Conservation (phyloP, 1,139 yeast species). For the Debaryomyces subglobosus region DNA sequence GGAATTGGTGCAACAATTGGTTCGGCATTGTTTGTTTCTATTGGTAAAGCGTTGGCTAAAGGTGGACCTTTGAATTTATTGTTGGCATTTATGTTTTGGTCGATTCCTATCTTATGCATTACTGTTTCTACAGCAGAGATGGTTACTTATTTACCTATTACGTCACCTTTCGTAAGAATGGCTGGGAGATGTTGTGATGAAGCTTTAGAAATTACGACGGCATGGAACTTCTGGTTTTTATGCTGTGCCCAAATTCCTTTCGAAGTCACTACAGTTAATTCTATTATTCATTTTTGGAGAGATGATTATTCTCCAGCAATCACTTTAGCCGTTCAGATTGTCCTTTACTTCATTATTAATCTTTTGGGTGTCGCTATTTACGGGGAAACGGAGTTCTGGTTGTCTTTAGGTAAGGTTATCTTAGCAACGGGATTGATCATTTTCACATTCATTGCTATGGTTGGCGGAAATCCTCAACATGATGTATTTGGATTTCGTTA, state of each 20-base stretch:
- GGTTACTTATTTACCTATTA: conserved; percentile 76
- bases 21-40: conserved; percentile 46
- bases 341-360: conserved; percentile 58
- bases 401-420: conserved; percentile 54
- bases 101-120: conserved; percentile 56
- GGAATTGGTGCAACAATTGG: conserved; percentile 57
- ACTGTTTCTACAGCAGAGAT: conserved; percentile 77
- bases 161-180: conserved; percentile 56
- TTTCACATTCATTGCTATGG: conserved; percentile 24
- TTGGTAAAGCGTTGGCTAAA: conserved; percentile 41
- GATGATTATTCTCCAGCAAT: conserved; percentile 65
- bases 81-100: conserved; percentile 44
- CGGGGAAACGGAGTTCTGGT: conserved; percentile 68
- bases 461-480: conserved; percentile 26
- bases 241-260: conserved; percentile 77
- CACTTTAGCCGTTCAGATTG: conserved; percentile 59
- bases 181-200: conserved; percentile 59
- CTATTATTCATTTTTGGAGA: conserved; percentile 78
- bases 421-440: conserved; percentile 21
- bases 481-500: conserved; percentile 24
- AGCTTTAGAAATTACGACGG: conserved; percentile 73
- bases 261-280: conserved; percentile 79
- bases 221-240: conserved; percentile 78
- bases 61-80: conserved; percentile 48
- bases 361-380: conserved; percentile 65